These are phyloP conservation scores for Cryptosporidium muris DNA, from an alignment of 169 alveolate genomes.

Conservation along the genomic window DNA sequence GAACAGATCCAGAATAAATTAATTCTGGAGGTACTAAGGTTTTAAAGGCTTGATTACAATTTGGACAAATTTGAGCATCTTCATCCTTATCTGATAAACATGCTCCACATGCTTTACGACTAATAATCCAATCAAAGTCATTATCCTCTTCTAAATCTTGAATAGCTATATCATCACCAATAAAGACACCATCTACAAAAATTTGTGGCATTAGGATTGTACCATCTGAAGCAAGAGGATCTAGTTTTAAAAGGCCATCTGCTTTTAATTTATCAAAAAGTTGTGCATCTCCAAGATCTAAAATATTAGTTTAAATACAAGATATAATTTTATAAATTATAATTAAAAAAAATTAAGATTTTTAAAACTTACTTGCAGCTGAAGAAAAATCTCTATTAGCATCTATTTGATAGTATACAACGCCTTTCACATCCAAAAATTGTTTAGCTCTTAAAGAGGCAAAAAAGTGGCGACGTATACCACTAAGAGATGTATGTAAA, in stretches of 20 bases:
- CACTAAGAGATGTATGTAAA: conserved; percentile 84
- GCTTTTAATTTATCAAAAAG: conserved; percentile 82
- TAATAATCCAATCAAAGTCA: conserved; percentile 77
- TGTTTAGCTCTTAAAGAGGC: conserved; percentile 83
- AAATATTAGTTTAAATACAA: background rate
- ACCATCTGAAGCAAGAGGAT: conserved; percentile 66
- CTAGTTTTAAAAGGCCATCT: conserved; percentile 78
- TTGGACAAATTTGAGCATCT: conserved; percentile 49
- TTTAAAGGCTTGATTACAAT: conserved; percentile 56
- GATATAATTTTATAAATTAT: background rate
- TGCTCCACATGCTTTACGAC: conserved; percentile 64
- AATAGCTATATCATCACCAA: conserved; percentile 81
- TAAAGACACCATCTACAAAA: conserved; percentile 83
- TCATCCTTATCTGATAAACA: conserved; percentile 65
- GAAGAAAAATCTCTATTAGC: conserved; percentile 84
- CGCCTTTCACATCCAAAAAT: conserved; percentile 86
- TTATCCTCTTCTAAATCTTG: conserved; percentile 90
- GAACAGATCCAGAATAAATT: conserved; percentile 54
- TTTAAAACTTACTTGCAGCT: conserved; percentile 80
- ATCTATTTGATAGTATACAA: conserved; percentile 84
- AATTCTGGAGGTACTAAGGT: conserved; percentile 65
- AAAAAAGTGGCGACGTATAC: conserved; percentile 82
- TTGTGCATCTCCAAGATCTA: conserved; percentile 81
- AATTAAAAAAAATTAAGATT: conserved; percentile 5
- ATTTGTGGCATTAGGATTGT: conserved; percentile 82